Conservation (phyloP, 2,329 filamentous ascomycete genomes). For the Clonostachys solani region DNA sequence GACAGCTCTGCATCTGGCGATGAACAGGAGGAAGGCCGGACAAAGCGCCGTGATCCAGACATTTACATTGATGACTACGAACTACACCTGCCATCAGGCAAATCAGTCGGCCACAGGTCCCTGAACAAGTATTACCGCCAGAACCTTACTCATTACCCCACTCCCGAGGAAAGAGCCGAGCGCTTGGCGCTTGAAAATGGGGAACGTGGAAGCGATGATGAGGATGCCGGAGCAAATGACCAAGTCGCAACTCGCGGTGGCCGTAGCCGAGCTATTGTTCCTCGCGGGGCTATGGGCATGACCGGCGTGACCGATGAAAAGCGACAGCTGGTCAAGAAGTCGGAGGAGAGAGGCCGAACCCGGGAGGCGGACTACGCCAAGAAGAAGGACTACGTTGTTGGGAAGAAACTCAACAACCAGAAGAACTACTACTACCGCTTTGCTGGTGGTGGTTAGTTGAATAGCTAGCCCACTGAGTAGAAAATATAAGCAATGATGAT, state of each 20-base stretch:
- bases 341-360: constrained; percentile 67
- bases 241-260: constrained; percentile 28
- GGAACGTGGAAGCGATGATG: constrained; percentile 16
- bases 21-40: constrained; percentile 55
- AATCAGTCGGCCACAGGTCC: constrained; percentile 85
- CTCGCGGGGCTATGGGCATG: constrained; percentile 74
- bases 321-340: constrained; percentile 61
- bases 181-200: constrained; percentile 8
- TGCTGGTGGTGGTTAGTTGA: constrained; percentile 33
- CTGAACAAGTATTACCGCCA: constrained; percentile 87
- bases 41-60: constrained; percentile 34
- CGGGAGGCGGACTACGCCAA: constrained; percentile 57
- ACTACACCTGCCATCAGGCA: constrained; percentile 85
- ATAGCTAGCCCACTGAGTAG: background rate
- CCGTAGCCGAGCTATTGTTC: constrained; percentile 52
- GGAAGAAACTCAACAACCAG: constrained; percentile 73
- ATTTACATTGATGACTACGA: constrained; percentile 92
- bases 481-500: too few relatives aligned
- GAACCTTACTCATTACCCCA: constrained; percentile 82
- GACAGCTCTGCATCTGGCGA: constrained; percentile 87
- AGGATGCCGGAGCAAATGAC: constrained; percentile 25
- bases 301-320: constrained; percentile 70
- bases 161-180: constrained; percentile 69
- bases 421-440: constrained; percentile 53
- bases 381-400: constrained; percentile 64